Evolutionary conservation across 495 filamentous ascomycete species (phyloP), one percentile per base, ranked within the genome.

Genomic region (Aspergillus cavernicola): DNA sequence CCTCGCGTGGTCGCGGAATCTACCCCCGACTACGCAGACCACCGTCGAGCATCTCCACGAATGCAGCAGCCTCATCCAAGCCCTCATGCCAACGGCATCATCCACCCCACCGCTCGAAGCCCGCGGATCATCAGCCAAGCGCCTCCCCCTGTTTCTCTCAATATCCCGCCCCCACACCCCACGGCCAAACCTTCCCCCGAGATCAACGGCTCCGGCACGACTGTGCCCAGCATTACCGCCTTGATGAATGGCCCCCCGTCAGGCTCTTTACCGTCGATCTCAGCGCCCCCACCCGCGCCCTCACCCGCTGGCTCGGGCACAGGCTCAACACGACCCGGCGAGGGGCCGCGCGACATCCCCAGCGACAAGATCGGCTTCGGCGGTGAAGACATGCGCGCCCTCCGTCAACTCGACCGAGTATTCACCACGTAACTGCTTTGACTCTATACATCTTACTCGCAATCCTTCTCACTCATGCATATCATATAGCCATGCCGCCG

Each of bases 321-420:
- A 7, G 18, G 41, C 39, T 6, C 43, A 4, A 23, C 55, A 39
- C 61, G 69, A 22, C 60, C 69, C 20, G 44, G 16, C 4, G 78
- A 81, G 9, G 80, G 77, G 9, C 81, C 79, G 0, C 73, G 79
- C 32, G 83, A 85, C 61, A 86, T 86, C 49, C 83, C 82, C 13
- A 80, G 75, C 44, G 80, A 84, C 52, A 86, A 85, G 61, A 70
- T 85, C 24, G 76, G 76, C 23, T 85, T 81, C 56, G 68, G 69
- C 32, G 77, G 79, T 7, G 85, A 89, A 60, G 86, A 89, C 55
- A 78, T 78, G 58, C 69, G 84, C 44, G 84, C 84, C 1, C 69
- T 90, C 36, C 77, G 80, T 49, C 80, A 85, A 44, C 68, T 91
- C 42, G 82, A 91, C 63, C 69, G 72, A 12, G 72, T 74, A 2